Base-by-base conservation (phyloP, 2,329 filamentous ascomycete species). In the Cytospora piceicola region DNA sequence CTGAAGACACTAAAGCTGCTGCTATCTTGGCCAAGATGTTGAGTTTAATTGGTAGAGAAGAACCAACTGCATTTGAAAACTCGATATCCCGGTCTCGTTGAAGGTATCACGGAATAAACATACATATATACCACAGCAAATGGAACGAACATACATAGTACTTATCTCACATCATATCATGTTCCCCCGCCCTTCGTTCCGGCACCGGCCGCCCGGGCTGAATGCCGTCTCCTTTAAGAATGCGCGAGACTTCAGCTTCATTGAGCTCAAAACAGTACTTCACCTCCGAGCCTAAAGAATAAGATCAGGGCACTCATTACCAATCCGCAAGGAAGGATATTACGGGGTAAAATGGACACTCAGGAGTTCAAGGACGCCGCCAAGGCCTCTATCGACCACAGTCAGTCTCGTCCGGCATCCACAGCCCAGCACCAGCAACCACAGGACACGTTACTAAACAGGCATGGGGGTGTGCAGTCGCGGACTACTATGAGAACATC, bases 401-500 rank as follows among this genome's bases (percentile, higher is more conserved):
- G 92, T 93, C 79, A 74, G 88, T 81, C 58, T 3, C 42, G 24
- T 29, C n/a, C 56, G 7, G 62, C 64, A 66, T 34, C 71, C 15
- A 6, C n/a, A 11, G 42, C 60, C 51, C 5, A 42, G 63, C 53
- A 61, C 58, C 65, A 17, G 57, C 51, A 46, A 54, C 30, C 67
- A 57, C 61, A 65, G n/a, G 58, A 36, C 49, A 54, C 52, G 61
- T 58, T 14, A 56, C 22, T 61, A 29, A 63, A 49, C 46, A n/a
- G 8, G 9, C n/a, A 14, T 2, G 2, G 11, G 12, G 11, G 12
- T 36, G 12, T 15, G 15, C 72, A 95, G 92, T 97, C 73, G 88
- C 92, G 73, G 83, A 88, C 62, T 97, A 97, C 81, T 94, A 95
- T 75, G 88, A 94, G 68, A 90, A 82, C 27, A 83, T 97, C 63